Evolutionary conservation across 352 stramenopile genomes (phyloP).

Genomic region (Phytophthora kernoviae): DNA sequence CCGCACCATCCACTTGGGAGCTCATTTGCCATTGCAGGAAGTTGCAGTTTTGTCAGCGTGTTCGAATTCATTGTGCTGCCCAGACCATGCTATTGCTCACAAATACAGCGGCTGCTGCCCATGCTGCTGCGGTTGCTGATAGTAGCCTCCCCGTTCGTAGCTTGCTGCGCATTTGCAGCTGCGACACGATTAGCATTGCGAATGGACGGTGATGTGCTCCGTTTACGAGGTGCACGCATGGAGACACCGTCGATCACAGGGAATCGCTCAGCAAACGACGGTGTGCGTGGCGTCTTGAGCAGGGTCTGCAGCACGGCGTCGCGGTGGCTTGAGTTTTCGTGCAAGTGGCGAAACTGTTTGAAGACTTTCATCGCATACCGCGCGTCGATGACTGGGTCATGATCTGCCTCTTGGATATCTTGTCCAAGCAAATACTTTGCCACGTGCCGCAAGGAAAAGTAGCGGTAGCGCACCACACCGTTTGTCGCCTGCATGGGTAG

Average conservation of each 20-base stretch:
- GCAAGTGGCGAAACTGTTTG: constrained; percentile 83
- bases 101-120: constrained; percentile 34
- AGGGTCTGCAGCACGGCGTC: constrained; percentile 84
- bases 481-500: constrained; percentile 78
- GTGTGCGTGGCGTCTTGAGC: constrained; percentile 80
- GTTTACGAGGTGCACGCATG: constrained; percentile 76
- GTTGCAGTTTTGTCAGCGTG: constrained; percentile 4
- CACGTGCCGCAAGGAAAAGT: constrained; percentile 85
- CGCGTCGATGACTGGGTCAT: constrained; percentile 87
- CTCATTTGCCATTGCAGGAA: not conserved
- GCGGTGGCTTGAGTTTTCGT: constrained; percentile 74
- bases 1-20: constrained; percentile 1
- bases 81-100: constrained; percentile 28
- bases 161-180: constrained; percentile 27
- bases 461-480: constrained; percentile 79
- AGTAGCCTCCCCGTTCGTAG: constrained; percentile 21
- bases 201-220: constrained; percentile 46
- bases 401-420: constrained; percentile 84
- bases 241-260: constrained; percentile 83
- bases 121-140: constrained; percentile 24
- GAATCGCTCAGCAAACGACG: constrained; percentile 83
- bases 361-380: constrained; percentile 91
- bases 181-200: constrained; percentile 37
- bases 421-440: constrained; percentile 83
- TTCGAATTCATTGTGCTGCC: constrained; percentile 16